Percentiles rank a stretch among this genome's conserved stretches.
These are phyloP conservation scores for Basidiobolus meristosporus DNA, from an alignment of 371 early-diverging fungal species.

Conservation along the genomic window DNA sequence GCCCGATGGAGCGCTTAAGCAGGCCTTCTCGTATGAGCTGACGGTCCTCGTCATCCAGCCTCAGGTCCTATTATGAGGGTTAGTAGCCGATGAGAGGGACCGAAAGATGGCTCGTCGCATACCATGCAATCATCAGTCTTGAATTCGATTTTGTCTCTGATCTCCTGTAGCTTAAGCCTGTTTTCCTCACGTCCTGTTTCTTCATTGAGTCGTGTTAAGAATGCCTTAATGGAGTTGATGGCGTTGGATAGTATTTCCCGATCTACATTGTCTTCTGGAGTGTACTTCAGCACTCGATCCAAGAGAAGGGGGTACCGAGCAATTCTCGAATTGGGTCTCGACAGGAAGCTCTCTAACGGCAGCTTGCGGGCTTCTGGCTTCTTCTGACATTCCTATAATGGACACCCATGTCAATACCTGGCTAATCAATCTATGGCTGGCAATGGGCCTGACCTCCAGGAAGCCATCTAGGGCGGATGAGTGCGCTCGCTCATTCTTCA, in stretches of 20 bases:
- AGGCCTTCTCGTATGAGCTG: conserved; percentile 60
- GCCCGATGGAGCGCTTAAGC: conserved; percentile 41
- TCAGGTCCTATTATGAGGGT: conserved; percentile 28
- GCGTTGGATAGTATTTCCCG: conserved; percentile 31
- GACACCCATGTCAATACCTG: too few relatives aligned
- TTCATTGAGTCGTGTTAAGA: conserved; percentile 53
- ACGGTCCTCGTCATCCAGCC: conserved; percentile 42
- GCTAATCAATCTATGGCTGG: too few relatives aligned
- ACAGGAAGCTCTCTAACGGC: conserved; percentile 61
- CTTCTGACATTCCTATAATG: conserved; percentile 36
- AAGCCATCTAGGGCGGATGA: too few relatives aligned
- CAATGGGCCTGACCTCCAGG: too few relatives aligned
- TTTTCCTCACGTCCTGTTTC: conserved; percentile 78
- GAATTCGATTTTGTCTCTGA: conserved; percentile 14
- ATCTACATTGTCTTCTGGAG: conserved; percentile 67
- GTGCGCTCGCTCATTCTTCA: too few relatives aligned
- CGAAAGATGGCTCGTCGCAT: too few relatives aligned
- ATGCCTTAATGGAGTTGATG: conserved; percentile 34
- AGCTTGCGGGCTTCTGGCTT: conserved; percentile 63
- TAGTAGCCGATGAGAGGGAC: too few relatives aligned
- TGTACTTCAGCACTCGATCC: conserved; percentile 65
- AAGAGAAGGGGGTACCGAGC: conserved; percentile 79
- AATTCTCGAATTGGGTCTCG: conserved; percentile 69
- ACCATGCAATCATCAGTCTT: too few relatives aligned
- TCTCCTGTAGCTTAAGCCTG: conserved; percentile 33